These are phyloP conservation scores for Paratinospora sagittata DNA, from an alignment of 164 flowering plant genomes.

Conservation along the genomic window DNA sequence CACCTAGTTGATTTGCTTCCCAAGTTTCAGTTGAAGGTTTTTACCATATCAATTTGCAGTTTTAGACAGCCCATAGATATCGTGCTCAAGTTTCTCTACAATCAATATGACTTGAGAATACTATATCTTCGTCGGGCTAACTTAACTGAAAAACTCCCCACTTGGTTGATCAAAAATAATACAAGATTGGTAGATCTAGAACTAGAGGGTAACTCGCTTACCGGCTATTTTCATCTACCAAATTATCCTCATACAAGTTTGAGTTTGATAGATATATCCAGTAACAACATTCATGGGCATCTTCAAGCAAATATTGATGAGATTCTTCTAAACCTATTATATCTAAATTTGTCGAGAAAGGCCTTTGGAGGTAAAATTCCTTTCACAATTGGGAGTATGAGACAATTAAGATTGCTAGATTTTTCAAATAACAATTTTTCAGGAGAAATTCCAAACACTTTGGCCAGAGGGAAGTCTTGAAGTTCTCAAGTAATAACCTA, in stretches of 20 bases:
- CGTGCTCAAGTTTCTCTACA: conserved; percentile 3
- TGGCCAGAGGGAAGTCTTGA: neutral
- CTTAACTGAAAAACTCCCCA: conserved; percentile 2
- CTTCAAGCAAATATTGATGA: neutral
- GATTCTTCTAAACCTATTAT: neutral
- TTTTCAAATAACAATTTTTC: too few species aligned
- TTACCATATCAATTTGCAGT: conserved; percentile 6
- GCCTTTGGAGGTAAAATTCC: conserved; percentile 1
- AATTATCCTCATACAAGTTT: neutral
- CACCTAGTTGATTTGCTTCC: conserved; percentile 3
- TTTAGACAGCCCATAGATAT: neutral
- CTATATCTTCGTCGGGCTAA: conserved; percentile 8
- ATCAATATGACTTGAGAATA: conserved; percentile 2
- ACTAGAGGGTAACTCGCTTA: neutral
- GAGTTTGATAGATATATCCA: too few species aligned
- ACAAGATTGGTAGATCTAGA: neutral
- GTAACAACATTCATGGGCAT: too few species aligned
- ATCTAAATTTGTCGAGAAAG: neutral
- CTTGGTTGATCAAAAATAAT: neutral
- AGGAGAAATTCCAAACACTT: neutral
- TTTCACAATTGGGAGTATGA: conserved; percentile 1
- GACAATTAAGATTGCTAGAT: neutral
- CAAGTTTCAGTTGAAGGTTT: conserved; percentile 6
- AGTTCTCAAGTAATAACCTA: conserved; percentile 9
- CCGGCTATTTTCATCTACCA: neutral